Evolutionary conservation across 306 rosid species (phyloP), one percentile per base, ranked within the genome.

Genomic region (Trifolium subterraneum): DNA sequence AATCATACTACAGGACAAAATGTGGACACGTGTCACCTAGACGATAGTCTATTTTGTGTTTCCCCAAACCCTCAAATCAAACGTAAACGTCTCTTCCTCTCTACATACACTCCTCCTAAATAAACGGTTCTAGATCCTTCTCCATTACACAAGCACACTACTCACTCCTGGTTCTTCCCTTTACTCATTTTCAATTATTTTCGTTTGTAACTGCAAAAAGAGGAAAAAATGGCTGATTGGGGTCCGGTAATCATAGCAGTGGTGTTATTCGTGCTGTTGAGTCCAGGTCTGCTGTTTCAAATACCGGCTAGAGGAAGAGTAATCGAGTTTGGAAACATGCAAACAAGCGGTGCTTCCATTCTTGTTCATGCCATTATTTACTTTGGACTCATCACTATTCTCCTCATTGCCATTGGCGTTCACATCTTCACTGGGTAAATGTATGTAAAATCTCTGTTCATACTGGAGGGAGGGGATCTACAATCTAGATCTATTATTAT

Each of bases 301-400:
- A 82, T 90, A 1, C 96, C 97, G 0, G 93, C 58, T 0, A 44
- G 33, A 5, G 96, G 90, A 12, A 80, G 56, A 19, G 23, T 89
- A 1, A 82, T 82, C 3, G 96, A 89, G 82, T 92, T 92, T 3
- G 97, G 93, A 19, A 88, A 81, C 35, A 88, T 92, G 96, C 89
- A 85, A 13, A 92, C 97, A 3, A 92, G 97, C 1, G 97, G 84
- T 0, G 90, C 90, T 68, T 71, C 96, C 48, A 92, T 92, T 27
- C 20, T 92, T 13, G 96, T 92, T 29, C 97, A 92, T 36, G 84
- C 92, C 62, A 56, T 92, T 84, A 85, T 92, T 88, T 90, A 60
- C 83, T 92, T 92, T 5, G 96, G 89, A 72, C 96, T 92, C 85
- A 78, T 89, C 86, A 92, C 97, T 15, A 87, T 92, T 85, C 81